Evolutionary conservation across 768 basidiomycete species (phyloP), one percentile per base, ranked within the genome.

Genomic region (Austroboletus eburneus): DNA sequence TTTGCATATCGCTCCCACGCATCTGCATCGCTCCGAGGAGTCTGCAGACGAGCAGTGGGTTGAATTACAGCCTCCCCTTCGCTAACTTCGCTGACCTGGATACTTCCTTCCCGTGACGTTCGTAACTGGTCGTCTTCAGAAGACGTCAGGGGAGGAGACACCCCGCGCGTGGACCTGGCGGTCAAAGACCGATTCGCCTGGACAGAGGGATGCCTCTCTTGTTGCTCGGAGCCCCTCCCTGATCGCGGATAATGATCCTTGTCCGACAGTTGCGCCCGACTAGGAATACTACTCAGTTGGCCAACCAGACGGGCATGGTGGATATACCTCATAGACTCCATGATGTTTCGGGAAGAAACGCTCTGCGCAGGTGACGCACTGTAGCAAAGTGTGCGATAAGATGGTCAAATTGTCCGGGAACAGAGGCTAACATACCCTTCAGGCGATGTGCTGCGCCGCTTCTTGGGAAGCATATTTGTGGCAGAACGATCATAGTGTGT

Each of bases 1-100:
- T 59, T 62, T 12, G 67, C 67, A 36, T 68, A 59, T 34, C 61
- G 55, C 40, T 70, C 66, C 67, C 67, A 68, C 39, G 55, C 43
- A 16, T 69, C 66, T 32, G 33, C 48, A 23, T 61, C 65, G 29
- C 42, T 43, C 30, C 65, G 62, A 9, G 64, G 59, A 5, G 67
- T 61, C 14, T 46, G 58, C 38, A 60, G 60, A n/a, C 43, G 59
- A 21, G 39, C 40, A 12, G 48, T 30, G 18, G 57, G 56, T n/a
- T 50, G 62, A 8, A 40, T 33, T 20, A 45, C 40, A 22, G 46
- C 32, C 23, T 48, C 58, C 17, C 43, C 56, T 48, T 66, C 66
- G 34, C 65, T 68, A 13, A 62, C 54, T 42, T 68, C 64, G 36
- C 64, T 66, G 32, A 56, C 51, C 39, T 55, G 65, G 39, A 62